Conservation (phyloP, 352 stramenopile species). For the Phytophthora constricta region DNA sequence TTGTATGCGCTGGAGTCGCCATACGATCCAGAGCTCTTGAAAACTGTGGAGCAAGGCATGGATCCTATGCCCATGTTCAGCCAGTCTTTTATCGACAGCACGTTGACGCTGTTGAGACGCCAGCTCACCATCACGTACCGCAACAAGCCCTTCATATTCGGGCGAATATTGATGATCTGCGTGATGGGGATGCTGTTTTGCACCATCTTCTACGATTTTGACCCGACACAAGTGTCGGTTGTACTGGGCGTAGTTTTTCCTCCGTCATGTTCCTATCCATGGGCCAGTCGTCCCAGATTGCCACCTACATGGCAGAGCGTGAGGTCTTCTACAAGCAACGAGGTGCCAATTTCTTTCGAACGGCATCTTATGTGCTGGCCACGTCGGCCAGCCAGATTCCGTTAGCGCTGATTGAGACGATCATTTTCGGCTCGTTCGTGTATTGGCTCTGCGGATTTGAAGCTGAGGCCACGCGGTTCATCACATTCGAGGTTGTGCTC, state of each 20-base stretch:
- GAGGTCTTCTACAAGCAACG: constrained; percentile 84
- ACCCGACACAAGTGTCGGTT: constrained; percentile 32
- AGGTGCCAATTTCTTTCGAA: constrained; percentile 71
- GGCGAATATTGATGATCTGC: constrained; percentile 56
- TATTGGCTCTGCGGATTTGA: constrained; percentile 86
- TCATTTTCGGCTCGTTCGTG: constrained; percentile 79
- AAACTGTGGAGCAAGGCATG: constrained; percentile 4
- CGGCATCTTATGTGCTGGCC: constrained; percentile 72
- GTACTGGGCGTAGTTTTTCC: constrained; percentile 49
- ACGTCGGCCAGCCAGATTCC: constrained; percentile 41
- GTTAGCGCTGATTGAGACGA: constrained; percentile 55
- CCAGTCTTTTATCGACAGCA: constrained; percentile 36
- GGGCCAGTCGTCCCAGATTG: constrained; percentile 67
- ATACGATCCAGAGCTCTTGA: constrained; percentile 5
- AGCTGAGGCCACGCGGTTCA: constrained; percentile 29
- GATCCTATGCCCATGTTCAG: constrained; percentile 27
- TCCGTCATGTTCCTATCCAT: constrained; percentile 82
- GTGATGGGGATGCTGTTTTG: constrained; percentile 50
- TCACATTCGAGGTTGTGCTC: constrained; percentile 49
- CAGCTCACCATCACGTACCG: constrained; percentile 55
- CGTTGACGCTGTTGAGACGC: constrained; percentile 32
- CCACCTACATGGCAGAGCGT: constrained; percentile 66
- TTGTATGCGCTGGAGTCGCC: constrained; percentile 29
- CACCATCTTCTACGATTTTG: constrained; percentile 47
- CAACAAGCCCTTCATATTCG: constrained; percentile 35